Percentiles rank a stretch among this genome's conserved stretches.
Evolutionary conservation across 2,329 filamentous ascomycete species (phyloP).

Genomic region (Fusarium beomiforme): DNA sequence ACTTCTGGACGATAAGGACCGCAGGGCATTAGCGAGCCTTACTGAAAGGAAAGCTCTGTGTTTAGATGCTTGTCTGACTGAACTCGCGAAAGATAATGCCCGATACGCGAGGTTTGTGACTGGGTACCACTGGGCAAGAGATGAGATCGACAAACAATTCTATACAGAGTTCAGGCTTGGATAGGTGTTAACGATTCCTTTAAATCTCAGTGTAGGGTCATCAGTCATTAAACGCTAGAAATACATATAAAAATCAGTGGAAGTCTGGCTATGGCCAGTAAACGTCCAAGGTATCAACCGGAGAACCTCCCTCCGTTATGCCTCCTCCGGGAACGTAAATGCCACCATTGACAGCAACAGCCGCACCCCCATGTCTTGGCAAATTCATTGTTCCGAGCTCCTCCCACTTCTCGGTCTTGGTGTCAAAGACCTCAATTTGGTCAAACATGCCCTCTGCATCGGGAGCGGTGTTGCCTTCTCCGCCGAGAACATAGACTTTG

Average conservation of each 20-base stretch:
- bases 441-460: conserved; percentile 40
- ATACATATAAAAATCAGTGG: neutral
- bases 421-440: conserved; percentile 46
- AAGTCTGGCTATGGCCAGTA: conserved; percentile 22
- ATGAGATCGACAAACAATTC: too few species aligned
- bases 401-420: conserved; percentile 41
- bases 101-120: too few species aligned
- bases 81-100: too few species aligned
- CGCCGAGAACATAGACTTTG: conserved; percentile 50
- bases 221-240: neutral
- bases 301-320: conserved; percentile 25
- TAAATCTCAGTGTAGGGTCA: neutral
- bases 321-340: conserved; percentile 52
- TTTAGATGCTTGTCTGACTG: too few species aligned
- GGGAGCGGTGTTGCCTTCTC: conserved; percentile 46
- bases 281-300: conserved; percentile 24
- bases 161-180: too few species aligned
- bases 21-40: too few species aligned
- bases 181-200: too few species aligned
- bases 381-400: conserved; percentile 41
- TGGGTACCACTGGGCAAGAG: too few species aligned
- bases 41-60: too few species aligned
- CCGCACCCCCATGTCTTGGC: conserved; percentile 49
- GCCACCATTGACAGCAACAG: conserved; percentile 38
- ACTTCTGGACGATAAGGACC: too few species aligned